Evolutionary conservation across 2,329 filamentous ascomycete genomes (phyloP), one percentile per base, ranked within the genome.

Genomic region (Paraphoma sp.): DNA sequence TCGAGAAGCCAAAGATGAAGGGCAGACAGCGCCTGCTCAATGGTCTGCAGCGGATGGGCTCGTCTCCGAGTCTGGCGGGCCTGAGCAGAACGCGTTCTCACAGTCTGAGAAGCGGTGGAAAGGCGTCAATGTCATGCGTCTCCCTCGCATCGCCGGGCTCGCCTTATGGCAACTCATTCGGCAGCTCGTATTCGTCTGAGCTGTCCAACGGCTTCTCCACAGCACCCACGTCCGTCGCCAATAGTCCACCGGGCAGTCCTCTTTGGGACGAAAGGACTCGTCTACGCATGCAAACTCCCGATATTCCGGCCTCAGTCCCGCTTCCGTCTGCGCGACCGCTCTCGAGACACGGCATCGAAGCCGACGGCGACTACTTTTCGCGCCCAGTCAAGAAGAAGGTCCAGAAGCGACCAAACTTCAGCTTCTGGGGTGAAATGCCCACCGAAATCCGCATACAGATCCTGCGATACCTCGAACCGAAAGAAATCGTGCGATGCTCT

Each of bases 351-450:
- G 73, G 72, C 52, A 59, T 76, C 68, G 55, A 79, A 48, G 64
- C 70, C 6, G 73, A 79, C 30, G 77, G 77, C 48, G 80, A 82
- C 65, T 82, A 82, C 64, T 82, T 83, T 63, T 80, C 80, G 9
- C 74, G 73, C 53, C 69, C 74, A 23, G 67, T 77, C 57, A 73
- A 63, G 54, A 71, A 75, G 66, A 71, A 69, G 48, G 64, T 73
- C 14, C 68, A 73, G 23, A 73, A 70, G 51, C 70, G 78, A 54
- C 72, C 71, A 45, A 77, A 81, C 54, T 80, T 87, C 74, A 86
- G 90, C 63, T 90, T 96, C 63, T 97, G 93, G 93, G 84, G 82
- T 11, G 84, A 86, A 42, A 85, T 98, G 81, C 95, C 95, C 0
- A 82, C 88, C 46, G 95, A 99, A 79, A 82, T 98, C 53, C 89